These are phyloP conservation scores for Penicillium steckii DNA, from an alignment of 495 filamentous ascomycete species.

Conservation along the genomic window DNA sequence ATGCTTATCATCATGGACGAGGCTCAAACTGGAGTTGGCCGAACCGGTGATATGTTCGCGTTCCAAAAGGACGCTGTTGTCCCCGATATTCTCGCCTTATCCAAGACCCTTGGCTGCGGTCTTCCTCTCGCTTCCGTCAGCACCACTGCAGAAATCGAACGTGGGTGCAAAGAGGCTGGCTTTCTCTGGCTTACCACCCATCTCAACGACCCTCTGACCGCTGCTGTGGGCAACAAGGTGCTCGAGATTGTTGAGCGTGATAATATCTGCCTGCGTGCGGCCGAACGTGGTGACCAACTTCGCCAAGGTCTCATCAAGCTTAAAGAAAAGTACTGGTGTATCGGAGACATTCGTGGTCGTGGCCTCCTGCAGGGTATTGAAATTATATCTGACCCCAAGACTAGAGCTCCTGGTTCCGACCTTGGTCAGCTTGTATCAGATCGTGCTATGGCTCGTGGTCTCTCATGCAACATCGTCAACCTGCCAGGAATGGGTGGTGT, in stretches of 20 bases:
- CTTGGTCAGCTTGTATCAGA: constrained; percentile 46
- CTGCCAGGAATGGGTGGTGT: constrained; percentile 51
- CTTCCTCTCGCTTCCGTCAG: constrained; percentile 51
- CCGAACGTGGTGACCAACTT: constrained; percentile 38
- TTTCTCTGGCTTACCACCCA: constrained; percentile 41
- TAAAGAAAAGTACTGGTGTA: constrained; percentile 48
- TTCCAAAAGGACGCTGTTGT: constrained; percentile 42
- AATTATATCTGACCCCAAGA: constrained; percentile 46
- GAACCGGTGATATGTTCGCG: constrained; percentile 47
- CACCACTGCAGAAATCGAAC: constrained; percentile 47
- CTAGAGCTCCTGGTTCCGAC: constrained; percentile 41
- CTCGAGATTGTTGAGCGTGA: constrained; percentile 56
- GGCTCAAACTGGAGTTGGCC: constrained; percentile 49
- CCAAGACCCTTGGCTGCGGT: constrained; percentile 56
- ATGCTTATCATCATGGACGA: constrained; percentile 54
- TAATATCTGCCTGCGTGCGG: constrained; percentile 37
- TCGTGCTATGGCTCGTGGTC: constrained; percentile 44
- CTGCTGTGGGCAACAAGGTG: constrained; percentile 54
- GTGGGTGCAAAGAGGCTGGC: constrained; percentile 25
- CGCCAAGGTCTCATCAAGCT: constrained; percentile 41
- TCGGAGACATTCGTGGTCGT: constrained; percentile 55
- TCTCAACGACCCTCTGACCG: constrained; percentile 54
- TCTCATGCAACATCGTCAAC: constrained; percentile 53
- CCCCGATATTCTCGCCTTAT: constrained; percentile 51
- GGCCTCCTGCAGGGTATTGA: constrained; percentile 54